Base-by-base conservation (phyloP, 2,329 filamentous ascomycete genomes). In the Nigrospora osmanthi region DNA sequence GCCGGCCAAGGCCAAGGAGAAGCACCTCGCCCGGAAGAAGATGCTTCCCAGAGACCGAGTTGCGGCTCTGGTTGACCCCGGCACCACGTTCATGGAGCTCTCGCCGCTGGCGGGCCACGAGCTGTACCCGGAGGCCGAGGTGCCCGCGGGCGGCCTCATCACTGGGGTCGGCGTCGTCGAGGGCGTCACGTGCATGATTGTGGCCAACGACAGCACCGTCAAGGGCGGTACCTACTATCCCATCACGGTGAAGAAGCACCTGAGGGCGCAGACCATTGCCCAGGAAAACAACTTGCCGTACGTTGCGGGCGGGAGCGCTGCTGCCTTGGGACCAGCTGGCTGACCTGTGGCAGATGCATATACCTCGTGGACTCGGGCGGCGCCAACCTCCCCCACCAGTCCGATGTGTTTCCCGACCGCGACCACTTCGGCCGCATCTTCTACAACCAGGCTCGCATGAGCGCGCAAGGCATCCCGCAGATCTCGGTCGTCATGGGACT, bases 361-460 rank as follows among this genome's bases (percentile, higher is more conserved):
- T 98, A 97, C 67, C 77, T 98, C 19, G 93, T 97, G 46, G 91
- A 98, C 63, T 95, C 89, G 6, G 91, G 93, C 39, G 91, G 91
- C 52, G 93, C 90, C 47, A 96, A 97, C 64, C 78, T 98, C 15
- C 93, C 90, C 13, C 87, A 96, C 59, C 91, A 98, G 68, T 85
- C 90, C 34, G 88, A 96, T 60, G 91, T 97, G 46, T 97, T 98
- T 64, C 93, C 91, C 1, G 91, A 97, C 64, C 78, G 83, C 52
- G 89, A 96, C 44, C 91, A 97, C 65, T 97, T 98, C 61, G 89
- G 91, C 33, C 87, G 91, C 53, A 95, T 97, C 62, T 98, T 98
- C 73, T 98, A 86, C 75, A 96, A 98, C 69, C 91, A 98, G 67
- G 91, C 93, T 3, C 77, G 88, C 58, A 95, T 97, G 89, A 93